phyloP scores from a whole-genome alignment of 129 eudicot genomes.

The Smallanthus sonchifolius region DNA sequence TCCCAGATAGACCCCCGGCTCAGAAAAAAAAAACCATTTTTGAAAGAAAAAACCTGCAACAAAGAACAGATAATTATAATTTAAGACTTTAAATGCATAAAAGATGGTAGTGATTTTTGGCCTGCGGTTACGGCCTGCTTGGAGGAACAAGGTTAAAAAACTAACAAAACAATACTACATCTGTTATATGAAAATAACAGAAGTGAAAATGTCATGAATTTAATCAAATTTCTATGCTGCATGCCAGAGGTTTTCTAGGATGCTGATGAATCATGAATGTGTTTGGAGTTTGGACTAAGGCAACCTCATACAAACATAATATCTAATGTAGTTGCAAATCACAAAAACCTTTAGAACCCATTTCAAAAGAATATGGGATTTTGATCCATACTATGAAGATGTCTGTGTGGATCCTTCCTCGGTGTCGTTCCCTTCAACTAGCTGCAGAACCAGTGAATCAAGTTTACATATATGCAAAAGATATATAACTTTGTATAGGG shows the following conservation, averaged over 20 bases:
- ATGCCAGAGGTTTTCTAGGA: background rate
- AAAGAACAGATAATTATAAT: background rate
- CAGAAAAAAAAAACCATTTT: too few relatives aligned
- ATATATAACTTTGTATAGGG: background rate
- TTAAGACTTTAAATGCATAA: background rate
- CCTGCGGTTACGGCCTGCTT: background rate
- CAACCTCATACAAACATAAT: conserved; percentile 12
- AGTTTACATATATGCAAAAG: background rate
- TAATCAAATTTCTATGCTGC: background rate
- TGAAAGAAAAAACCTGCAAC: too few relatives aligned
- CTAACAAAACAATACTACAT: background rate
- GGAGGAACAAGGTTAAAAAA: background rate
- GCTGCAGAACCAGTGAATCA: conserved; percentile 41
- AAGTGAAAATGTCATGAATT: background rate
- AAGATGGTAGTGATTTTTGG: background rate
- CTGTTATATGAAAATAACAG: background rate
- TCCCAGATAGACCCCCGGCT: too few relatives aligned
- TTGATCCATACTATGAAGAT: conserved; percentile 14
- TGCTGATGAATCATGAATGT: background rate
- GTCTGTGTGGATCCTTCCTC: conserved; percentile 39
- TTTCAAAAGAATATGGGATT: background rate
- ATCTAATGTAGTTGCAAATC: background rate
- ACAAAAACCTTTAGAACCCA: background rate
- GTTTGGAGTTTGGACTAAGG: background rate
- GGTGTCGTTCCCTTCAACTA: conserved; percentile 54